Conservation (phyloP, 2,329 filamentous ascomycete genomes). For the Trichoderma sp. region DNA sequence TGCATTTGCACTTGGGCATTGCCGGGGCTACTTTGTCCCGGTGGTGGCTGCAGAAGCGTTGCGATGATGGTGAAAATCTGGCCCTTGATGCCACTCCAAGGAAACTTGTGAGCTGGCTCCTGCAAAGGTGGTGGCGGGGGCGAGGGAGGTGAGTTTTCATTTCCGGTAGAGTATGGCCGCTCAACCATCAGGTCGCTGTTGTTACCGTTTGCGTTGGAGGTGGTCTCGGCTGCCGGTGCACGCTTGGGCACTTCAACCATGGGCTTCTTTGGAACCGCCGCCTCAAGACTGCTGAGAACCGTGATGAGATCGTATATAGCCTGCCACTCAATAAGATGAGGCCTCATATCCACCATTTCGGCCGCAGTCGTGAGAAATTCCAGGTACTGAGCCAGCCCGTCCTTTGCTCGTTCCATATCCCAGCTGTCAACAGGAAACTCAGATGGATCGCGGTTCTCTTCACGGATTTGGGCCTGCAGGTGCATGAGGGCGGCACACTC, state of each 20-base stretch:
- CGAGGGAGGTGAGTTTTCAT: constrained; percentile 42
- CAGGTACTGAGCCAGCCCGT: constrained; percentile 90
- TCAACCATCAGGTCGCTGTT: constrained; percentile 56
- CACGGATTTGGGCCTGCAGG: constrained; percentile 85
- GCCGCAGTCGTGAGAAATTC: constrained; percentile 91
- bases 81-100: constrained; percentile 81
- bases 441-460: constrained; percentile 72
- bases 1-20: constrained; percentile 83
- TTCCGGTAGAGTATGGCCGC: constrained; percentile 59
- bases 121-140: constrained; percentile 55
- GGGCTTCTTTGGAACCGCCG: constrained; percentile 81
- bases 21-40: constrained; percentile 61
- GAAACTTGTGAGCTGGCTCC: constrained; percentile 65
- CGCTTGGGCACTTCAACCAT: constrained; percentile 55
- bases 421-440: constrained; percentile 94
- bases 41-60: constrained; percentile 83
- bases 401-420: constrained; percentile 97
- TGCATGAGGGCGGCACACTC: constrained; percentile 95
- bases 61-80: constrained; percentile 90
- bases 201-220: constrained; percentile 32
- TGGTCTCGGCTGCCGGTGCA: constrained; percentile 33
- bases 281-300: constrained; percentile 83
- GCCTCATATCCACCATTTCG: constrained; percentile 81
- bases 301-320: constrained; percentile 86
- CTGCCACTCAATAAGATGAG: constrained; percentile 89